Percentiles rank a stretch among this genome's conserved stretches.
phyloP scores from a whole-genome alignment of 805 yeast species.

The Candida alai region DNA sequence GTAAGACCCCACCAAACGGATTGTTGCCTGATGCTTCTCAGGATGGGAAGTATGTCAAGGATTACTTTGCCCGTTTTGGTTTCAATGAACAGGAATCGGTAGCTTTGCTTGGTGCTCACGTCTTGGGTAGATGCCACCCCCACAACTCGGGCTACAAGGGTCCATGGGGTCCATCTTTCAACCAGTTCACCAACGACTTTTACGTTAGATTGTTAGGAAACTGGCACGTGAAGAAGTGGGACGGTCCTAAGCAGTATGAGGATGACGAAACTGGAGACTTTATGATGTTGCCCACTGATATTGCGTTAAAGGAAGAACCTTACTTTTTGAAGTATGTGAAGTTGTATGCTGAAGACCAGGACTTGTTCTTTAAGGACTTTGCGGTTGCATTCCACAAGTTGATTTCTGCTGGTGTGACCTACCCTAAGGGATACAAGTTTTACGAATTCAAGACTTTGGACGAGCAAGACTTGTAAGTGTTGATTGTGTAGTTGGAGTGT shows the following conservation, averaged over 20 bases:
- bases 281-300: slow-evolving; percentile 62
- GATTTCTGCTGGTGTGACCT: slow-evolving; percentile 43
- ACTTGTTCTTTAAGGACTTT: slow-evolving; percentile 47
- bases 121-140: slow-evolving; percentile 38
- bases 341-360: slow-evolving; percentile 47
- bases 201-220: slow-evolving; percentile 39
- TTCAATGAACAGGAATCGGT: slow-evolving; percentile 38
- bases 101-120: slow-evolving; percentile 41
- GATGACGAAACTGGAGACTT: slow-evolving; percentile 34
- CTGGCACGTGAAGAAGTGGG: slow-evolving; percentile 50
- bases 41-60: slow-evolving; percentile 62
- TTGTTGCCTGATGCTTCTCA: slow-evolving; percentile 70
- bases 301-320: slow-evolving; percentile 47
- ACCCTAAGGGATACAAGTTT: slow-evolving; percentile 46
- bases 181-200: slow-evolving; percentile 40
- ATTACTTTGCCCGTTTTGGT: slow-evolving; percentile 56
- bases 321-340: slow-evolving; percentile 44
- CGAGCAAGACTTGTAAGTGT: slow-evolving; percentile 47
- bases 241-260: slow-evolving; percentile 39
- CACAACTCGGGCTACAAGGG: slow-evolving; percentile 38
- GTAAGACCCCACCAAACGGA: slow-evolving; percentile 57
- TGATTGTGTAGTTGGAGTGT: too few species aligned
- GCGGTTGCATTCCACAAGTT: slow-evolving; percentile 42
- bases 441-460: slow-evolving; percentile 62
- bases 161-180: slow-evolving; percentile 42